Evolutionary conservation across 441 rosid genomes (phyloP).

Genomic region (Corymbia calophylla): DNA sequence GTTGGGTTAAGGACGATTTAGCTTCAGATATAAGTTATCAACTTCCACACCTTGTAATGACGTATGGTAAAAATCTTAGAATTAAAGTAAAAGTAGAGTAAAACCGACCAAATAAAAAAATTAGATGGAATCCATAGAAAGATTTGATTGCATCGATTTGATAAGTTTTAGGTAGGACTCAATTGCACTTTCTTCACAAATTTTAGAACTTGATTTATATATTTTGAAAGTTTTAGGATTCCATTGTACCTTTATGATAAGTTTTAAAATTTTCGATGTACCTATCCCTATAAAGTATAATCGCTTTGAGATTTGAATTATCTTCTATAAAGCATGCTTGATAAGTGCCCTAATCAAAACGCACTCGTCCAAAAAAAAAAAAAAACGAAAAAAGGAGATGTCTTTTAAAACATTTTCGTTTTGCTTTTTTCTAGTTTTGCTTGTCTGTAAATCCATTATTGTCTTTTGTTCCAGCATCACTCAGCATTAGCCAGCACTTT

Average conservation of each 20-base stretch:
- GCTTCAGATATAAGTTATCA: no score
- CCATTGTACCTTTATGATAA: no score
- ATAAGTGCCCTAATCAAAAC: neutral
- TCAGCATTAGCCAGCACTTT: neutral
- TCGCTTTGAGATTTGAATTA: neutral
- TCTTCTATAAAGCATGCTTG: neutral
- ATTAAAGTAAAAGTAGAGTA: no score
- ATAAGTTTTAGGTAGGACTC: no score
- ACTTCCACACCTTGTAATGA: no score
- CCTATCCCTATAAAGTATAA: no score
- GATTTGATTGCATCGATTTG: neutral
- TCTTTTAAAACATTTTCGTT: neutral
- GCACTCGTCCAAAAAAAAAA: neutral
- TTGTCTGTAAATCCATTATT: neutral
- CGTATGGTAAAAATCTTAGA: no score
- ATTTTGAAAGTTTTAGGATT: no score
- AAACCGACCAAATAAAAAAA: no score
- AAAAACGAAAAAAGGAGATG: neutral
- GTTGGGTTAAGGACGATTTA: no score
- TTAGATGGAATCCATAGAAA: no score
- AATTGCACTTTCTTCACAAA: accelerated
- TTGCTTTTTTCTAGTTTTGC: accelerated
- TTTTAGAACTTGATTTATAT: no score
- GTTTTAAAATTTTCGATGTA: accelerated
- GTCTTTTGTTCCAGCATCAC: neutral